Evolutionary conservation across 306 rosid species (phyloP).

Genomic region (Fragaria iinumae): DNA sequence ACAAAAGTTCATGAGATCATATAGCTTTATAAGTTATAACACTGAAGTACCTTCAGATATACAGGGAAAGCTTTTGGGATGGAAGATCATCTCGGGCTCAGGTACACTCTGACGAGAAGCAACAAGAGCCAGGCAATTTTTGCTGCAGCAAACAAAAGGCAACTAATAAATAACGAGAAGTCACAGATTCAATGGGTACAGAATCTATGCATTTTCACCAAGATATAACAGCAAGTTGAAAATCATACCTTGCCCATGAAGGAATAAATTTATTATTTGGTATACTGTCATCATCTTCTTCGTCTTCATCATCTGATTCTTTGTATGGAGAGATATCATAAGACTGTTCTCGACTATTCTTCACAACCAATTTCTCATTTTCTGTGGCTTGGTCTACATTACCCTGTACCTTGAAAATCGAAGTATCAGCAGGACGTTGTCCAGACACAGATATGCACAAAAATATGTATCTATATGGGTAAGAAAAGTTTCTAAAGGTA

Average conservation of each 20-base stretch:
- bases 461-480: not conserved
- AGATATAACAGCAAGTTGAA: not conserved
- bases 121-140: constrained; percentile 40
- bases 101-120: constrained; percentile 51
- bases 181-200: constrained; percentile 15
- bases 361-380: constrained; percentile 25
- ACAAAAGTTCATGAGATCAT: not conserved
- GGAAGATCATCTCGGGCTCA: constrained; percentile 58
- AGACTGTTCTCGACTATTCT: constrained; percentile 51
- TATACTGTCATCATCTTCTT: constrained; percentile 40
- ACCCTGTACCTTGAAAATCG: constrained; percentile 40
- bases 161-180: constrained; percentile 15
- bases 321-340: constrained; percentile 91
- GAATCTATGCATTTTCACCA: constrained; percentile 6
- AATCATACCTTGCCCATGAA: constrained; percentile 83
- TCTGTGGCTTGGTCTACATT: constrained; percentile 32
- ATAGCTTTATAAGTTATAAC: constrained; percentile 1
- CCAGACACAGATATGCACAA: not conserved
- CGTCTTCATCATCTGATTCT: constrained; percentile 87
- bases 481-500: not conserved
- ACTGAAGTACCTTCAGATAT: constrained; percentile 62
- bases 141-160: constrained; percentile 59
- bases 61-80: constrained; percentile 55
- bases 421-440: constrained; percentile 24
- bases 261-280: constrained; percentile 65